phyloP scores from a whole-genome alignment of 1,139 yeast genomes.

The Yamadazyma mexicana region DNA sequence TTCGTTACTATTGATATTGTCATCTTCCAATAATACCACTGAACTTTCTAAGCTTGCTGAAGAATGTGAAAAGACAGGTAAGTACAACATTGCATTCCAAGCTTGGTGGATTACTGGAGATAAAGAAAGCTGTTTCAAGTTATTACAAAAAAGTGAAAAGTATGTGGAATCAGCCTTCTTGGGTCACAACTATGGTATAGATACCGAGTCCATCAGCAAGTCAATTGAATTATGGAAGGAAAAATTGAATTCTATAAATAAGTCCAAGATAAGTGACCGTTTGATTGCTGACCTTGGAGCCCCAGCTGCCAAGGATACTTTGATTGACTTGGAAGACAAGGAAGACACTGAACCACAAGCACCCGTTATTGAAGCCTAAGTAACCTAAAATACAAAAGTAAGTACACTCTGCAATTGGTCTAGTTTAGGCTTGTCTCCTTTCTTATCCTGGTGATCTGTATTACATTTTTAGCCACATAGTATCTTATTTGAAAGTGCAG shows the following conservation, averaged over 20 bases:
- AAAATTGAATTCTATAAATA: slow-evolving; percentile 50
- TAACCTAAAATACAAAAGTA: no score
- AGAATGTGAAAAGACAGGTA: slow-evolving; percentile 67
- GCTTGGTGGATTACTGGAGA: slow-evolving; percentile 88
- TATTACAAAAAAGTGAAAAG: slow-evolving; percentile 70
- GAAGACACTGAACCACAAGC: slow-evolving; percentile 1
- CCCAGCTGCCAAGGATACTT: slow-evolving; percentile 14
- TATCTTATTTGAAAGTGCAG: no score
- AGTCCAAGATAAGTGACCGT: slow-evolving; percentile 61
- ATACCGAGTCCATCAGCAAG: slow-evolving; percentile 35
- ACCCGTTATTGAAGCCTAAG: slow-evolving; percentile 6
- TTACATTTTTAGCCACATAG: no score
- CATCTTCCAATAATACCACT: slow-evolving; percentile 71
- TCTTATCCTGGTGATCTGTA: no score
- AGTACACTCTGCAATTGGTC: no score
- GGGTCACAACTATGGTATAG: slow-evolving; percentile 69
- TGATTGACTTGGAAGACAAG: slow-evolving; percentile 28
- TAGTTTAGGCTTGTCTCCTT: no score
- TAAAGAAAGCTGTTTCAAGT: slow-evolving; percentile 58
- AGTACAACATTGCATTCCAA: slow-evolving; percentile 88
- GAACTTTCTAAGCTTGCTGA: slow-evolving; percentile 64
- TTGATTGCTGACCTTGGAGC: slow-evolving; percentile 31
- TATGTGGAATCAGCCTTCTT: slow-evolving; percentile 83
- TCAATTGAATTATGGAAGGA: slow-evolving; percentile 69
- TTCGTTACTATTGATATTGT: slow-evolving; percentile 77